Evolutionary conservation across 805 yeast species (phyloP).

Genomic region (Barnettozyma californica): DNA sequence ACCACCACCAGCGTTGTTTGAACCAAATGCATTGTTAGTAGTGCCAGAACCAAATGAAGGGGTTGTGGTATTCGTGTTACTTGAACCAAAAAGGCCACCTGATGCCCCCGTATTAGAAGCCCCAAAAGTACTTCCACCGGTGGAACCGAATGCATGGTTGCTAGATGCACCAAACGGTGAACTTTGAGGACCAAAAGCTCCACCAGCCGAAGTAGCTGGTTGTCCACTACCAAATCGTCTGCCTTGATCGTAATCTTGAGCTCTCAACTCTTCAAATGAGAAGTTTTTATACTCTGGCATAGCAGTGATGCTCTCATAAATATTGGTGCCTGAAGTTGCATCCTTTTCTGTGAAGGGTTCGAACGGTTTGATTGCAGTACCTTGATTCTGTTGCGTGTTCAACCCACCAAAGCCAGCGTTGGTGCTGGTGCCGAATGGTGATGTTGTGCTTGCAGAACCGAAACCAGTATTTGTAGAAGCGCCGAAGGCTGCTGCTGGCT

Average conservation of each 20-base stretch:
- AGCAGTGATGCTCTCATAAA: constrained; percentile 68
- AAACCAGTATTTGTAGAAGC: constrained; percentile 15
- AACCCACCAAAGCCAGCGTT: constrained; percentile 19
- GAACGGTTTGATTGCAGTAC: constrained; percentile 71
- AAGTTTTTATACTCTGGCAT: constrained; percentile 88
- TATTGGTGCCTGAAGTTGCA: constrained; percentile 46
- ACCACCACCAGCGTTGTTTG: constrained; percentile 20
- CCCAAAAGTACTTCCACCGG: constrained; percentile 15
- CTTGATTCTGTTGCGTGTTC: constrained; percentile 40
- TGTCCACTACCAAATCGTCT: constrained; percentile 51
- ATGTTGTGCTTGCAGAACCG: constrained; percentile 28
- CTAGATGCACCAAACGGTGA: constrained; percentile 34
- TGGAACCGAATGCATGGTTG: constrained; percentile 28
- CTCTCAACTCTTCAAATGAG: constrained; percentile 84
- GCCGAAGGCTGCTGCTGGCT: constrained; percentile 21
- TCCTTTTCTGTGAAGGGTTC: constrained; percentile 71
- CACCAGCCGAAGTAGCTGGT: constrained; percentile 19
- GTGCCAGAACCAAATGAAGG: constrained; percentile 22
- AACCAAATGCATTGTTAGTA: constrained; percentile 20
- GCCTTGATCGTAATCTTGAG: constrained; percentile 77
- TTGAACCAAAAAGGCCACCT: constrained; percentile 33
- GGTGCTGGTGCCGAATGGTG: constrained; percentile 36
- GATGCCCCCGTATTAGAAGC: constrained; percentile 17
- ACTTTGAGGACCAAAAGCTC: constrained; percentile 29
- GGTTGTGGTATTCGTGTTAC: constrained; percentile 19